Conservation (phyloP, 148 eudicot species). For the Chenopodium berlandieri region DNA sequence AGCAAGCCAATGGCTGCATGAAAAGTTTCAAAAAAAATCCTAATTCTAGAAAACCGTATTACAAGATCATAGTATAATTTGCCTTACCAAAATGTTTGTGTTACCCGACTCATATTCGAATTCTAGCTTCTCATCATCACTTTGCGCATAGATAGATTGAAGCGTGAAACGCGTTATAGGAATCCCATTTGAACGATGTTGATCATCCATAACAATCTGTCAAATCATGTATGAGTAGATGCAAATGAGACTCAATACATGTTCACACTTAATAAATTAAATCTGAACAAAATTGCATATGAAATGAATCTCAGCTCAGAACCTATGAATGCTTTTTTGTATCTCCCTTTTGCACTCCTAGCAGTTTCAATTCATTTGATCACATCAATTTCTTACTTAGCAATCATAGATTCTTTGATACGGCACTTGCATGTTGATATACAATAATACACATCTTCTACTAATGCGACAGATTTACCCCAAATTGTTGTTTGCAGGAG, state of each 20-base stretch:
- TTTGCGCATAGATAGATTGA: conserved; percentile 89
- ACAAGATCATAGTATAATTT: background rate
- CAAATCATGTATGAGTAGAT: conserved; percentile 8
- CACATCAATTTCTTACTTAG: background rate
- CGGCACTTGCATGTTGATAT: too few relatives aligned
- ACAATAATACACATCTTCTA: background rate
- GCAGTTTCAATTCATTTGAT: background rate
- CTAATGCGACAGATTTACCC: background rate
- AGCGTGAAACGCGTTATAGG: conserved; percentile 94
- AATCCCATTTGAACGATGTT: conserved; percentile 92
- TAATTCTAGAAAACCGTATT: background rate
- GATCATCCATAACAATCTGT: conserved; percentile 99
- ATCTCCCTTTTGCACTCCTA: background rate
- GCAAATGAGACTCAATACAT: background rate
- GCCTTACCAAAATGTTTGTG: conserved; percentile 87
- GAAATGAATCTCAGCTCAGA: background rate
- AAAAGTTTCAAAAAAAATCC: background rate
- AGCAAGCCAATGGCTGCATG: background rate
- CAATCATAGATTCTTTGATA: background rate
- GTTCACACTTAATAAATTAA: background rate
- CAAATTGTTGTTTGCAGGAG: background rate
- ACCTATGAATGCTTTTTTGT: background rate
- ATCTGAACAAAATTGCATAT: background rate
- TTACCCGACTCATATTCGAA: conserved; percentile 98
- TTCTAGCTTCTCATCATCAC: conserved; percentile 93